Conservation (phyloP, 208 protist genomes). For the Acanthamoeba castellanii region DNA sequence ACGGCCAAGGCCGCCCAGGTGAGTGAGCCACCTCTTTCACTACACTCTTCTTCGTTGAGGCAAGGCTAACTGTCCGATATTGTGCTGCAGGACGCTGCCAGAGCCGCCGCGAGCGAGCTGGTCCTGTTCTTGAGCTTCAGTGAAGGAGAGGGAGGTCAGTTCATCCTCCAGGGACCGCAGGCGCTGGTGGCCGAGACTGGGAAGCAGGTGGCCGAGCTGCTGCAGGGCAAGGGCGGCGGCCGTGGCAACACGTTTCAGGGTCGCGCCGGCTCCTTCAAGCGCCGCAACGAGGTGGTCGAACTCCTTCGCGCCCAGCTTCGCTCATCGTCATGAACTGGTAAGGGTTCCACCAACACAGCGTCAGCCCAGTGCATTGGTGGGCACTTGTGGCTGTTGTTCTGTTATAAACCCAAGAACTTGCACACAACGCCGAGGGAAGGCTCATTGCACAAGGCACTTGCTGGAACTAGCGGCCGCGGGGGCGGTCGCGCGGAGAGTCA, state of each 20-base stretch:
- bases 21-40: neutral
- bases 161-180: conserved; percentile 1
- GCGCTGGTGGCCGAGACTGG: conserved; percentile 6
- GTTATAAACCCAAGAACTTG: neutral
- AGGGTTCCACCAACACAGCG: too few relatives aligned
- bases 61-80: neutral
- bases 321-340: neutral
- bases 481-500: too few relatives aligned
- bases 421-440: neutral
- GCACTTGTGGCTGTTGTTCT: neutral
- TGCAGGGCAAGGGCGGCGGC: conserved; percentile 62
- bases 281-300: neutral
- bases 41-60: neutral
- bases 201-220: neutral
- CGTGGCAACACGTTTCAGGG: conserved; percentile 63
- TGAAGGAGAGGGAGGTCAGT: conserved; percentile 15
- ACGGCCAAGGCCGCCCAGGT: neutral
- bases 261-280: neutral
- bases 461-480: too few relatives aligned
- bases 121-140: conserved; percentile 61
- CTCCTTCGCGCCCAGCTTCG: neutral
- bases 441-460: neutral
- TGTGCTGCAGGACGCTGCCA: neutral
- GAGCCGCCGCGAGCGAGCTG: neutral
- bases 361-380: too few relatives aligned